Conservation (phyloP, 257 asterid species). For the Ilex asprella region DNA sequence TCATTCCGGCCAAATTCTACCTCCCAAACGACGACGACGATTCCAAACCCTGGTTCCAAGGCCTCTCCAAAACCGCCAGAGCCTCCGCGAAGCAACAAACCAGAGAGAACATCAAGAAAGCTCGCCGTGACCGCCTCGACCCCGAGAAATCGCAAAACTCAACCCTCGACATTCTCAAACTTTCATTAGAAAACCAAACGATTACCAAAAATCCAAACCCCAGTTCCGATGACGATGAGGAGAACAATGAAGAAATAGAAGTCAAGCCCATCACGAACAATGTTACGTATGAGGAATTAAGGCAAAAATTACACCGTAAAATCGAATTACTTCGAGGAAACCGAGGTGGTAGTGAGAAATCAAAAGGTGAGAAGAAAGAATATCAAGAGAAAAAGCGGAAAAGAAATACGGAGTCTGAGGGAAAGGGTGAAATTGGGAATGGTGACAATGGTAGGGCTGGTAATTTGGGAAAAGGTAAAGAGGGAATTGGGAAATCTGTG, state of each 20-base stretch:
- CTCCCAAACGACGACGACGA: constrained; percentile 59
- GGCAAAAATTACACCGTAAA: constrained; percentile 51
- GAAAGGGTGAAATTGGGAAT: constrained; percentile 30
- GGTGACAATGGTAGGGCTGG: constrained; percentile 23
- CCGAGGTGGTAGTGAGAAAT: constrained; percentile 34
- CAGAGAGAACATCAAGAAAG: constrained; percentile 46
- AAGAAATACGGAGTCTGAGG: constrained; percentile 26
- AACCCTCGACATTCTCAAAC: constrained; percentile 41
- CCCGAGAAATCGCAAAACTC: constrained; percentile 57
- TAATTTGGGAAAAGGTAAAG: constrained; percentile 10
- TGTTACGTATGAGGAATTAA: constrained; percentile 72
- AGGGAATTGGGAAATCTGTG: constrained; percentile 18
- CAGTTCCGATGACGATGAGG: constrained; percentile 4
- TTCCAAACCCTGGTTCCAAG: constrained; percentile 68
- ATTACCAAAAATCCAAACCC: background rate
- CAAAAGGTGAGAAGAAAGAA: constrained; percentile 21
- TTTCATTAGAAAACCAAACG: constrained; percentile 12
- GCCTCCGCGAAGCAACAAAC: constrained; percentile 66
- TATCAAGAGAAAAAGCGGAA: background rate
- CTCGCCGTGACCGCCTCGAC: constrained; percentile 81
- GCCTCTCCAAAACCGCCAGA: constrained; percentile 73
- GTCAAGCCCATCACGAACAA: background rate
- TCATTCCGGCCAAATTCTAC: constrained; percentile 77
- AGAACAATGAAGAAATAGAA: background rate
- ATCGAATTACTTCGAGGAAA: constrained; percentile 63